Conservation (phyloP, 2,329 filamentous ascomycete genomes). For the Cryphonectria japonica region DNA sequence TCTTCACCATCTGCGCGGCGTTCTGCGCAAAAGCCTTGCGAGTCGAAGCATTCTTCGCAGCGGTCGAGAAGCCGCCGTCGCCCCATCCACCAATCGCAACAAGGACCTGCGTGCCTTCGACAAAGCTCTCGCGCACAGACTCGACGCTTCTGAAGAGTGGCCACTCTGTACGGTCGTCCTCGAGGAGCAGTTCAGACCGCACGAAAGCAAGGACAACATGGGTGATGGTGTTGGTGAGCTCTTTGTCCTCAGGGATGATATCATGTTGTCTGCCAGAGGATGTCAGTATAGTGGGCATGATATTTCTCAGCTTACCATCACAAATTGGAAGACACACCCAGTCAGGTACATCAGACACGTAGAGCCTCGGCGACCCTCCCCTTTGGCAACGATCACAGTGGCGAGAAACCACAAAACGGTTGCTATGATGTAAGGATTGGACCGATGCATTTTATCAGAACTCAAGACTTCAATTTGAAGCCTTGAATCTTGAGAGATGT, state of each 20-base stretch:
- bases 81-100: conserved; percentile 79
- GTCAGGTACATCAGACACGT: conserved; percentile 54
- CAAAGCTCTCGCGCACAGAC: conserved; percentile 53
- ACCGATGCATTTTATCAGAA: not conserved
- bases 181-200: conserved; percentile 56
- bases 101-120: conserved; percentile 61
- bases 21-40: conserved; percentile 66
- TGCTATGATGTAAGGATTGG: not conserved
- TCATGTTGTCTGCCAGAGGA: conserved; percentile 49
- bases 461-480: not conserved
- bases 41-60: conserved; percentile 54
- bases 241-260: conserved; percentile 42
- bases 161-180: conserved; percentile 44
- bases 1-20: conserved; percentile 64
- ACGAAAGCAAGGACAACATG: conserved; percentile 64
- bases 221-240: conserved; percentile 49
- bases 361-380: not conserved
- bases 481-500: not conserved
- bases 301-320: not conserved
- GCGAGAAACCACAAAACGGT: conserved; percentile 17
- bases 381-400: not conserved
- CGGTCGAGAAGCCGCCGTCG: conserved; percentile 64
- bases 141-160: conserved; percentile 58
- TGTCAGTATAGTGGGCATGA: not conserved
- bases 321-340: conserved; percentile 41